Percentiles rank a stretch among this genome's conserved stretches.
These are phyloP conservation scores for Trichocomaceae sp. DNA, from an alignment of 2,329 filamentous ascomycete species.

Conservation along the genomic window DNA sequence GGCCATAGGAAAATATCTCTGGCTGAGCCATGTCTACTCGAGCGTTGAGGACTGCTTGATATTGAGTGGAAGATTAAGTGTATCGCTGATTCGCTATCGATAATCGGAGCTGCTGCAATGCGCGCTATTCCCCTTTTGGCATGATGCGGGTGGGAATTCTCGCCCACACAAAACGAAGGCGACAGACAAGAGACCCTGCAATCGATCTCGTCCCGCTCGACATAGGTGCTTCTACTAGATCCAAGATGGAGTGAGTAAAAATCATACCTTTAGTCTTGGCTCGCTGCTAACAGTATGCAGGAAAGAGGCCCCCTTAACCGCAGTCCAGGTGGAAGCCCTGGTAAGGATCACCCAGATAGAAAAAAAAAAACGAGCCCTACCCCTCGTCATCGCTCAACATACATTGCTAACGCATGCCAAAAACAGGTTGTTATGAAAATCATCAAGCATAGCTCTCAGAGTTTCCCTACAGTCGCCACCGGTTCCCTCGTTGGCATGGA, in stretches of 20 bases:
- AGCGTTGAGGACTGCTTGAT: neutral
- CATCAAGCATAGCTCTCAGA: slow-evolving; percentile 85
- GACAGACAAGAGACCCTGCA: slow-evolving; percentile 13
- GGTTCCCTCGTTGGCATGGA: slow-evolving; percentile 94
- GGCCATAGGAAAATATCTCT: slow-evolving; percentile 17
- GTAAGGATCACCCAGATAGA: slow-evolving; percentile 48
- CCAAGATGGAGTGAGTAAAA: slow-evolving; percentile 27
- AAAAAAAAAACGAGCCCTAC: slow-evolving; percentile 30
- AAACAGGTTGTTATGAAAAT: slow-evolving; percentile 93
- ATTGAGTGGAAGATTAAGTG: neutral
- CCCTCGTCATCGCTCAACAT: slow-evolving; percentile 19
- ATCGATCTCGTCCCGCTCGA: slow-evolving; percentile 13
- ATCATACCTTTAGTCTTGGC: neutral
- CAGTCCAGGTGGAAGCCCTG: slow-evolving; percentile 91
- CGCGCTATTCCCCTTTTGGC: slow-evolving; percentile 20
- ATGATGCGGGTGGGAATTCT: slow-evolving; percentile 25
- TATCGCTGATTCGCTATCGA: too few relatives aligned
- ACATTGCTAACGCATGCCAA: slow-evolving; percentile 20
- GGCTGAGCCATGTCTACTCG: slow-evolving; percentile 1
- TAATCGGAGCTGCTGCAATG: neutral
- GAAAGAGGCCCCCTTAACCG: slow-evolving; percentile 68
- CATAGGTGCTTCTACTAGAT: slow-evolving; percentile 19
- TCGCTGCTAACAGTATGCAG: slow-evolving; percentile 28
- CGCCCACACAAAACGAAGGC: slow-evolving; percentile 28
- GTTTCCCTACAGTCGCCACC: slow-evolving; percentile 82